Percentiles rank a stretch among this genome's conserved stretches.
Evolutionary conservation across 2,329 filamentous ascomycete species (phyloP).

Genomic region (Thyridium curvatum): DNA sequence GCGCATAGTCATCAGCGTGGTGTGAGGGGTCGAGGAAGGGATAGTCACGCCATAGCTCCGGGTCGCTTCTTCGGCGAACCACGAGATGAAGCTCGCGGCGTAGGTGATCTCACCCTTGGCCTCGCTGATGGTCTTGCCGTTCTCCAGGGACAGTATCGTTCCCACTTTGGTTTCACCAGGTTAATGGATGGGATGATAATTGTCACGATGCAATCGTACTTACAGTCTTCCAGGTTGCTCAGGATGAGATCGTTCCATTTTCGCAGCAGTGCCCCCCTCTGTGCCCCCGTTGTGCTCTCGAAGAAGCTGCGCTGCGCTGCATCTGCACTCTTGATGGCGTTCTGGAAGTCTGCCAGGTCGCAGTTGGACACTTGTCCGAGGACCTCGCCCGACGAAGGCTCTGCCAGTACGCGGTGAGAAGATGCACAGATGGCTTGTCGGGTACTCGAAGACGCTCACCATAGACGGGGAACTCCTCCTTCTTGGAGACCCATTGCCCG

Average conservation of each 20-base stretch:
- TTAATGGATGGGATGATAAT: no score
- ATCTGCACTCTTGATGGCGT: conserved; percentile 20
- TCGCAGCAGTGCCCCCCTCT: neutral
- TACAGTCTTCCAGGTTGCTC: conserved; percentile 1
- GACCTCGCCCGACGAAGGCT: no score
- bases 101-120: conserved; percentile 55
- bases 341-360: conserved; percentile 38
- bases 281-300: conserved; percentile 1
- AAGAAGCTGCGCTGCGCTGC: neutral
- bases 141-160: conserved; percentile 63
- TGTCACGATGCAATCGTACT: no score
- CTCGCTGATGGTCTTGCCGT: conserved; percentile 59
- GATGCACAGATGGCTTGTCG: no score
- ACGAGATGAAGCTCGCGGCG: conserved; percentile 54
- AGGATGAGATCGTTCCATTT: neutral
- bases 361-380: conserved; percentile 47
- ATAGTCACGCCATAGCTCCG: conserved; percentile 55
- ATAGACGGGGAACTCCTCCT: no score
- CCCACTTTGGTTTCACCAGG: no score
- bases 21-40: conserved; percentile 49
- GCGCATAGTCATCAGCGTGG: conserved; percentile 56
- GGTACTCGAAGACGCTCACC: no score
- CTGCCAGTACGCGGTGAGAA: no score
- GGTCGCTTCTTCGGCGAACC: conserved; percentile 57
- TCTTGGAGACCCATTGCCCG: no score